phyloP scores from a whole-genome alignment of 2,329 filamentous ascomycete species.

The Arachnomyces sp. region DNA sequence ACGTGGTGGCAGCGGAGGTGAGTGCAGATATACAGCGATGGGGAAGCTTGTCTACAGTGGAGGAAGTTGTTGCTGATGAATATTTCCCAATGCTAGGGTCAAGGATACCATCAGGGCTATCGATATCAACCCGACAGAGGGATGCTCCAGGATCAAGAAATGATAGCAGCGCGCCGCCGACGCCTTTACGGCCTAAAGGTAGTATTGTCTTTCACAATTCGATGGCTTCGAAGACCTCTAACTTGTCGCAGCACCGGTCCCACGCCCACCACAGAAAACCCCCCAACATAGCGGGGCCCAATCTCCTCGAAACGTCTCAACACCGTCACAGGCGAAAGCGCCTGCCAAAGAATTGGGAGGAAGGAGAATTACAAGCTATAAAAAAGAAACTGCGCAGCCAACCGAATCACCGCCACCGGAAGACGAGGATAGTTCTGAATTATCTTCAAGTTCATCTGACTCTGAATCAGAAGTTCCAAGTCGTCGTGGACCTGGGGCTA shows the following conservation, averaged over 20 bases:
- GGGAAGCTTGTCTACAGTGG: background rate
- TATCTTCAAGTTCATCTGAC: constrained; percentile 26
- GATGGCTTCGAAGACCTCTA: background rate
- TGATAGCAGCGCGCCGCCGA: constrained; percentile 18
- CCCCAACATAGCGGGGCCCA: constrained; percentile 17
- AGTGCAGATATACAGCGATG: background rate
- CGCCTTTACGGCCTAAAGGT: constrained; percentile 12
- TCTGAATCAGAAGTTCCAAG: constrained; percentile 20
- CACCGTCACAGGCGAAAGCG: constrained; percentile 17
- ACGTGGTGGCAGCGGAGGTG: constrained; percentile 26
- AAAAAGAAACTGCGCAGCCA: constrained; percentile 19
- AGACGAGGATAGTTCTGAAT: constrained; percentile 23
- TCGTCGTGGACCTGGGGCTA: constrained; percentile 22
- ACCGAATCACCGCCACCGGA: constrained; percentile 22
- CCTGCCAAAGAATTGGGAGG: constrained; percentile 15
- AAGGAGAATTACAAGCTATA: constrained; percentile 17
- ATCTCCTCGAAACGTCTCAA: constrained; percentile 19
- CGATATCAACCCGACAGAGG: constrained; percentile 28
- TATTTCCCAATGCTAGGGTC: constrained; percentile 20
- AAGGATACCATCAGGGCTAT: constrained; percentile 31
- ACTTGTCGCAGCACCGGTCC: constrained; percentile 22
- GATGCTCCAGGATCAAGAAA: constrained; percentile 17
- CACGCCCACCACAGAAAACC: constrained; percentile 23
- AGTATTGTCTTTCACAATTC: background rate
- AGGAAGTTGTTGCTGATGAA: constrained; percentile 4